Conservation (phyloP, 2,329 filamentous ascomycete species). For the Apiospora aurea region DNA sequence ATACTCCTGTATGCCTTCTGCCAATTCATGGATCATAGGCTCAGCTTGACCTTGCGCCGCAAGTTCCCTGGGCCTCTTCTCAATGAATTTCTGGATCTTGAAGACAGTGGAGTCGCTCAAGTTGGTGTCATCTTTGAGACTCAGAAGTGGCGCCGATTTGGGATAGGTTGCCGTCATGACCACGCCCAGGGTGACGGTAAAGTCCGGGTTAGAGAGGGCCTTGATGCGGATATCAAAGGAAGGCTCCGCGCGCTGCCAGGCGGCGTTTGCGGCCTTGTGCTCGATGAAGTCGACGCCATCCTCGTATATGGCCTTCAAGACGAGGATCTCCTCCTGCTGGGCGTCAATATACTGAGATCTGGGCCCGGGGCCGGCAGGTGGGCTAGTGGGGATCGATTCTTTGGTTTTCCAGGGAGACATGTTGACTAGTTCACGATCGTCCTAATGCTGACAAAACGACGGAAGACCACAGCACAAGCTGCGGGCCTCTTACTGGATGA, state of each 20-base stretch:
- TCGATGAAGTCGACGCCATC: slow-evolving; percentile 76
- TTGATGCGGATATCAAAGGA: slow-evolving; percentile 83
- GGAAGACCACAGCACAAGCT: slow-evolving; percentile 59
- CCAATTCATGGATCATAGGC: slow-evolving; percentile 68
- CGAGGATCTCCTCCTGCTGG: slow-evolving; percentile 88
- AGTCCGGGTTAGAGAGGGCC: slow-evolving; percentile 74
- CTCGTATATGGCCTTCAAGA: slow-evolving; percentile 84
- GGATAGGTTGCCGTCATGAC: slow-evolving; percentile 91
- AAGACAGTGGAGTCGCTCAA: slow-evolving; percentile 75
- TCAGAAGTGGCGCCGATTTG: slow-evolving; percentile 78
- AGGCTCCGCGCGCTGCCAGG: slow-evolving; percentile 92
- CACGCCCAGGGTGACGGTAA: slow-evolving; percentile 75
- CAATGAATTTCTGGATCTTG: slow-evolving; percentile 71
- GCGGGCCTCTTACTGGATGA: slow-evolving; percentile 56
- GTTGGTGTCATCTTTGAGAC: slow-evolving; percentile 67
- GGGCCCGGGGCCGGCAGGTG: slow-evolving; percentile 44
- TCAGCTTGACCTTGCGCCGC: slow-evolving; percentile 59
- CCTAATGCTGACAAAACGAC: slow-evolving; percentile 39
- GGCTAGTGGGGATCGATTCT: slow-evolving; percentile 50
- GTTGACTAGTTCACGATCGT: slow-evolving; percentile 37
- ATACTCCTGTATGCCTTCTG: slow-evolving; percentile 75
- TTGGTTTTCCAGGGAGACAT: slow-evolving; percentile 63
- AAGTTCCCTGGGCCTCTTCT: slow-evolving; percentile 63
- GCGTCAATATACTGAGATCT: slow-evolving; percentile 79
- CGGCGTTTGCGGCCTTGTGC: slow-evolving; percentile 72